Conservation (phyloP, 1,139 yeast species). For the Taphrina betulina region DNA sequence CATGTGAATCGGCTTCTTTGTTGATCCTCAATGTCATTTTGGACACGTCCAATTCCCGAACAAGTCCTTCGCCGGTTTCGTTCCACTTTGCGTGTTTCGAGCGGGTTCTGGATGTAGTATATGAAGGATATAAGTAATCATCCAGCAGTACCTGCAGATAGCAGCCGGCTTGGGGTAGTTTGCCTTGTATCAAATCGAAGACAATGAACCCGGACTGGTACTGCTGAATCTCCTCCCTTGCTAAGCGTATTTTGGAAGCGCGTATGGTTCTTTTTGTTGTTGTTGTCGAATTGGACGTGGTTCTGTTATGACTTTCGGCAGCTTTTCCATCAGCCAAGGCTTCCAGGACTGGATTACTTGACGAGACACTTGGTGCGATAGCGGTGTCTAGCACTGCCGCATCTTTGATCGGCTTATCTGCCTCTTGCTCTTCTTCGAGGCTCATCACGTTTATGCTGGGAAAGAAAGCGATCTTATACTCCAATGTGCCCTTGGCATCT, state of each 20-base stretch:
- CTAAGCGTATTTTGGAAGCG: conserved; percentile 56
- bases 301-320: neutral
- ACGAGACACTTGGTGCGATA: neutral
- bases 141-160: conserved; percentile 76
- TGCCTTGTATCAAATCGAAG: conserved; percentile 61
- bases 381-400: neutral
- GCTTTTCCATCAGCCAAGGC: neutral
- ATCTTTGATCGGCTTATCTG: conserved; percentile 34
- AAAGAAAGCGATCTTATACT: conserved; percentile 73
- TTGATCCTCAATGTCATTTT: conserved; percentile 60
- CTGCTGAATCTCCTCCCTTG: conserved; percentile 61
- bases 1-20: conserved; percentile 50
- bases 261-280: neutral
- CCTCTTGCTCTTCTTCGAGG: conserved; percentile 53
- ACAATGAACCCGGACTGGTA: conserved; percentile 76
- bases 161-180: conserved; percentile 54
- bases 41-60: conserved; percentile 78
- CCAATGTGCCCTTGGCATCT: conserved; percentile 77
- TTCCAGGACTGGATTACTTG: neutral
- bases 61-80: conserved; percentile 67
- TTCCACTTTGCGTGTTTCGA: conserved; percentile 51
- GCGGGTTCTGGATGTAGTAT: conserved; percentile 53
- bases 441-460: conserved; percentile 77
- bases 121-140: conserved; percentile 63
- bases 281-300: neutral